Conservation (phyloP, 164 flowering plant species). For the Stephania cephalantha region DNA sequence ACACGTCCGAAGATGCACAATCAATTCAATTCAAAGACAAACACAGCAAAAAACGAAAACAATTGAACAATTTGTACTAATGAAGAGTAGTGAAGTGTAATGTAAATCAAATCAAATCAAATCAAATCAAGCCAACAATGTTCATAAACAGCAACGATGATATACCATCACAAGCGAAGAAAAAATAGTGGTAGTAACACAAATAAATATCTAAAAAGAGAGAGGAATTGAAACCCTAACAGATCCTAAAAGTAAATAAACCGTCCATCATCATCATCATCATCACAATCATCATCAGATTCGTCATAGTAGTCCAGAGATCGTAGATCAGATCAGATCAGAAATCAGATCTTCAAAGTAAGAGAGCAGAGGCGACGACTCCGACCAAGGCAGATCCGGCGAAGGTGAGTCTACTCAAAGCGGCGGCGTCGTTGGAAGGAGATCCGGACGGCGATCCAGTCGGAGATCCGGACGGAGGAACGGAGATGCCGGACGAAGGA, state of each 20-base stretch:
- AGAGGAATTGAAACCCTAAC: neutral
- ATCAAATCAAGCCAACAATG: neutral
- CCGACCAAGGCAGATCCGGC: slow-evolving; percentile 1
- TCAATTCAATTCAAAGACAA: too few species aligned
- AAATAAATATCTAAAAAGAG: neutral
- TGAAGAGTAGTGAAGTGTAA: neutral
- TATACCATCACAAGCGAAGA: neutral
- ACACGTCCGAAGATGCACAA: too few species aligned
- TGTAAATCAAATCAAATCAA: neutral
- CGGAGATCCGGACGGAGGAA: neutral
- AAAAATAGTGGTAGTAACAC: neutral
- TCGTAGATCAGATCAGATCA: neutral
- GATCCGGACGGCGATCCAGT: neutral
- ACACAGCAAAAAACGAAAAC: neutral
- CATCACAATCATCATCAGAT: neutral
- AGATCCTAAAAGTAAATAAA: neutral
- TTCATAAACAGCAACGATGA: neutral
- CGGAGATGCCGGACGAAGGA: neutral
- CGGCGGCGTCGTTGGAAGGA: neutral
- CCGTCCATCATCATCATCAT: neutral
- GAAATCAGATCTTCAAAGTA: neutral
- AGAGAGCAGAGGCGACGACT: neutral
- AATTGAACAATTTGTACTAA: neutral
- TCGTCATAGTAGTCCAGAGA: neutral
- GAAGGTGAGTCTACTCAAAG: neutral